Percentiles rank a stretch among this genome's conserved stretches.
phyloP scores from a whole-genome alignment of 2,329 filamentous ascomycete genomes.

The Colletotrichum gloeosporioides region DNA sequence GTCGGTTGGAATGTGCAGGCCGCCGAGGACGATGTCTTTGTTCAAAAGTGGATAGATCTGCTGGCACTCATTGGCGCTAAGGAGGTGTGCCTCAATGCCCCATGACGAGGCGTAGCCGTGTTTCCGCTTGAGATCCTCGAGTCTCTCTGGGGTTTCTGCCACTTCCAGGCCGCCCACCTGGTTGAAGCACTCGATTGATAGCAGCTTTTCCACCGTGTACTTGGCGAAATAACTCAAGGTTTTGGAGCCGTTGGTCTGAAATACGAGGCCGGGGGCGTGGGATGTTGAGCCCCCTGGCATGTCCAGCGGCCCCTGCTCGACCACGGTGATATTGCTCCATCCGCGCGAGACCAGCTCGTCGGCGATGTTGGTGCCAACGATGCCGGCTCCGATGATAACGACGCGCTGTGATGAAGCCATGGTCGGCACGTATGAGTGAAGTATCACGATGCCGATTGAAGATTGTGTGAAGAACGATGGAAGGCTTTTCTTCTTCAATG shows the following conservation, averaged over 20 bases:
- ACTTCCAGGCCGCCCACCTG: slow-evolving; percentile 68
- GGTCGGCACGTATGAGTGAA: background rate
- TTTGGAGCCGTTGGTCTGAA: slow-evolving; percentile 64
- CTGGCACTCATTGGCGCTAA: slow-evolving; percentile 58
- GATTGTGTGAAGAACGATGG: background rate
- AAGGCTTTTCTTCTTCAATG: background rate
- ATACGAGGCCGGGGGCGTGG: slow-evolving; percentile 68
- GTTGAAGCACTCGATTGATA: slow-evolving; percentile 65
- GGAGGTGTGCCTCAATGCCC: slow-evolving; percentile 60
- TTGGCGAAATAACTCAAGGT: slow-evolving; percentile 63
- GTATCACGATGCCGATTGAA: background rate
- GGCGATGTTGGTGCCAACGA: slow-evolving; percentile 68
- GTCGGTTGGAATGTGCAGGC: slow-evolving; percentile 65
- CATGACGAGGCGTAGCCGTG: slow-evolving; percentile 65
- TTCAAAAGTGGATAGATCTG: slow-evolving; percentile 60
- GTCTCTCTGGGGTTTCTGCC: slow-evolving; percentile 62
- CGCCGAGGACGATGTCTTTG: slow-evolving; percentile 58
- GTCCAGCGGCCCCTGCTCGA: slow-evolving; percentile 67
- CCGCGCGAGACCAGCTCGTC: slow-evolving; percentile 68
- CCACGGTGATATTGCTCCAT: slow-evolving; percentile 68
- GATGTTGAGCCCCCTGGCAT: slow-evolving; percentile 71
- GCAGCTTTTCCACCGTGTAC: slow-evolving; percentile 67
- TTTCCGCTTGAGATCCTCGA: slow-evolving; percentile 68
- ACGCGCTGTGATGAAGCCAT: slow-evolving; percentile 48
- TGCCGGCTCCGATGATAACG: slow-evolving; percentile 68